phyloP scores from a whole-genome alignment of 352 stramenopile species.

The Phytophthora palmivora region DNA sequence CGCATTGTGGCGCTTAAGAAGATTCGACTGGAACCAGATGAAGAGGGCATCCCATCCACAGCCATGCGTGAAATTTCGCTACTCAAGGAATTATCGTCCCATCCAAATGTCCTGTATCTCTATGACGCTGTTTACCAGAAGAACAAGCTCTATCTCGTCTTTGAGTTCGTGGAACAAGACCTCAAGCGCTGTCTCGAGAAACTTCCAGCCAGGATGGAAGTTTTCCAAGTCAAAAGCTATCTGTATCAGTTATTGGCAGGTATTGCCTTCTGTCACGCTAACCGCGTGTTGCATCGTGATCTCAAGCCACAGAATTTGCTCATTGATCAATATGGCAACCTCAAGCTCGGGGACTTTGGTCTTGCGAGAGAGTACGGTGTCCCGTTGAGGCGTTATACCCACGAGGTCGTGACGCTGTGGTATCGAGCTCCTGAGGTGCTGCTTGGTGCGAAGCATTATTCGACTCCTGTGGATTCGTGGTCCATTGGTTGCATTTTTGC shows the following conservation, averaged over 20 bases:
- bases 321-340: constrained; percentile 85
- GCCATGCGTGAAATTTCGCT: constrained; percentile 98
- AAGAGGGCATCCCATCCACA: constrained; percentile 98
- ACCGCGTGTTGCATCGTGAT: constrained; percentile 97
- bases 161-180: constrained; percentile 90
- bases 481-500: constrained; percentile 94
- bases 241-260: constrained; percentile 83
- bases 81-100: constrained; percentile 93
- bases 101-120: constrained; percentile 94
- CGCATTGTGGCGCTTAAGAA: constrained; percentile 96
- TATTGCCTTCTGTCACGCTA: constrained; percentile 95
- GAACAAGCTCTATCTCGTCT: constrained; percentile 90
- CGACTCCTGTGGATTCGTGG: constrained; percentile 94
- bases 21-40: constrained; percentile 90
- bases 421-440: constrained; percentile 96
- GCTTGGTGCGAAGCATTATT: constrained; percentile 94
- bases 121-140: constrained; percentile 88
- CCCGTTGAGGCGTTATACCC: constrained; percentile 90
- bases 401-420: constrained; percentile 97
- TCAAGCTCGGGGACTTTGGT: constrained; percentile 95
- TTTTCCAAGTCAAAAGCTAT: constrained; percentile 86
- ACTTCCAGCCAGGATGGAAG: constrained; percentile 89
- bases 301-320: constrained; percentile 98
- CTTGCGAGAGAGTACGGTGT: constrained; percentile 91
- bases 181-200: constrained; percentile 93